phyloP scores from a whole-genome alignment of 768 basidiomycete species.

The Leucocoprinus birnbaumii region DNA sequence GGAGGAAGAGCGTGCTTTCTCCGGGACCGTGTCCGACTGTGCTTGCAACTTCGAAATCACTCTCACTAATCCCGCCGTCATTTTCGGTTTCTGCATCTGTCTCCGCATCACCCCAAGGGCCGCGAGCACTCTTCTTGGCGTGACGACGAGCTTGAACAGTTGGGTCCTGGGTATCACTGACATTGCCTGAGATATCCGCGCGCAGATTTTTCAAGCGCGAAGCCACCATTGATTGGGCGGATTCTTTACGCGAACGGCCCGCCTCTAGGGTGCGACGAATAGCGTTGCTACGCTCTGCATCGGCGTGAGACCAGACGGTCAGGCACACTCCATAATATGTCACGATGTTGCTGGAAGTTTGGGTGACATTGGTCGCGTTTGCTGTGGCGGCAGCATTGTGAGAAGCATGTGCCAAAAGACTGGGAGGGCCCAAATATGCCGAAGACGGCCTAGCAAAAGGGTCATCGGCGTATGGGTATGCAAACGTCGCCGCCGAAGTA shows the following conservation, averaged over 20 bases:
- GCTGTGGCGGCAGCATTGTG: slow-evolving; percentile 30
- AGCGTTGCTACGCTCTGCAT: slow-evolving; percentile 79
- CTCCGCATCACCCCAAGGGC: slow-evolving; percentile 71
- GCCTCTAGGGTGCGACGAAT: slow-evolving; percentile 83
- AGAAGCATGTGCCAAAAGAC: slow-evolving; percentile 49
- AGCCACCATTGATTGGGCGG: slow-evolving; percentile 68
- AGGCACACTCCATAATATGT: slow-evolving; percentile 91
- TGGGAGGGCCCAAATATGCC: slow-evolving; percentile 77
- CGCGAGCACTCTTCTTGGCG: slow-evolving; percentile 56
- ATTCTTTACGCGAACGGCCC: slow-evolving; percentile 75
- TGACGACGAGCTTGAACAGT: slow-evolving; percentile 53
- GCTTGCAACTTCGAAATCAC: slow-evolving; percentile 82
- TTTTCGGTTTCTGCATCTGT: slow-evolving; percentile 78
- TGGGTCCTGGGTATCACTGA: slow-evolving; percentile 48
- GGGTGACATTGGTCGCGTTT: slow-evolving; percentile 28
- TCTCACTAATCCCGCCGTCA: slow-evolving; percentile 78
- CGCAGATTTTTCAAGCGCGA: slow-evolving; percentile 67
- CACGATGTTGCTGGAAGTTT: slow-evolving; percentile 42
- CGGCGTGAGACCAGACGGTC: slow-evolving; percentile 95
- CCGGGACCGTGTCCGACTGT: slow-evolving; percentile 80
- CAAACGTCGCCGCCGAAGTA: slow-evolving; percentile 68
- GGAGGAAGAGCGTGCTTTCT: slow-evolving; percentile 85
- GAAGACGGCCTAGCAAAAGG: slow-evolving; percentile 79
- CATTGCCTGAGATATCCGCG: slow-evolving; percentile 45
- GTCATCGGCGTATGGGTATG: slow-evolving; percentile 73